phyloP scores from a whole-genome alignment of 2,329 filamentous ascomycete genomes.

The Phaeosphaeria sp. region DNA sequence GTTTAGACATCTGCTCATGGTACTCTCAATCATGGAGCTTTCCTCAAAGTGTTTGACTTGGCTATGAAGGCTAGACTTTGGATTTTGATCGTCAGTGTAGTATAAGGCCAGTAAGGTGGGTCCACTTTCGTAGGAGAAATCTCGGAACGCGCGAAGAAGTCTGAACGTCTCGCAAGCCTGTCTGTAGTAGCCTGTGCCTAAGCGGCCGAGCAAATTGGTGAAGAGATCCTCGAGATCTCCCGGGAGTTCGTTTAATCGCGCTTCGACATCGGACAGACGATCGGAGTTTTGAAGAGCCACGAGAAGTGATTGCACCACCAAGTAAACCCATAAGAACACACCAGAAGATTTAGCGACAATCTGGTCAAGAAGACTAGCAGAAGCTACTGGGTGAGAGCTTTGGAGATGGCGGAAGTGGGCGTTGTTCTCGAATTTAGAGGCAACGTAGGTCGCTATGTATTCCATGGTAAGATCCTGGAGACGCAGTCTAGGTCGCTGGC shows the following conservation, averaged over 20 bases:
- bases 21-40: neutral
- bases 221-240: slow-evolving; percentile 20
- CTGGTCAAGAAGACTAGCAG: slow-evolving; percentile 11
- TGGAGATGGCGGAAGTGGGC: slow-evolving; percentile 12
- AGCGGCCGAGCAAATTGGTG: slow-evolving; percentile 12
- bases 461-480: slow-evolving; percentile 29
- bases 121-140: neutral
- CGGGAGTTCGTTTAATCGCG: slow-evolving; percentile 14
- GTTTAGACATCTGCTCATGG: neutral
- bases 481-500: slow-evolving; percentile 22
- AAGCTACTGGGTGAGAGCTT: slow-evolving; percentile 25
- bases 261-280: slow-evolving; percentile 9
- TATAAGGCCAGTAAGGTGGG: slow-evolving; percentile 3
- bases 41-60: neutral
- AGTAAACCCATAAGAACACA: slow-evolving; percentile 27
- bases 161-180: slow-evolving; percentile 18
- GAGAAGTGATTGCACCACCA: slow-evolving; percentile 19
- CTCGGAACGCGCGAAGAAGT: neutral
- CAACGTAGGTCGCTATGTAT: slow-evolving; percentile 23
- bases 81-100: slow-evolving; percentile 2
- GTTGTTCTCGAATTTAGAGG: neutral
- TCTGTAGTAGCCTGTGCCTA: slow-evolving; percentile 9
- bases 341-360: slow-evolving; percentile 19
- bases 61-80: neutral
- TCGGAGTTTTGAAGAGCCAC: slow-evolving; percentile 15